phyloP scores from a whole-genome alignment of 352 stramenopile species.

The Elongisporangium prolatum region DNA sequence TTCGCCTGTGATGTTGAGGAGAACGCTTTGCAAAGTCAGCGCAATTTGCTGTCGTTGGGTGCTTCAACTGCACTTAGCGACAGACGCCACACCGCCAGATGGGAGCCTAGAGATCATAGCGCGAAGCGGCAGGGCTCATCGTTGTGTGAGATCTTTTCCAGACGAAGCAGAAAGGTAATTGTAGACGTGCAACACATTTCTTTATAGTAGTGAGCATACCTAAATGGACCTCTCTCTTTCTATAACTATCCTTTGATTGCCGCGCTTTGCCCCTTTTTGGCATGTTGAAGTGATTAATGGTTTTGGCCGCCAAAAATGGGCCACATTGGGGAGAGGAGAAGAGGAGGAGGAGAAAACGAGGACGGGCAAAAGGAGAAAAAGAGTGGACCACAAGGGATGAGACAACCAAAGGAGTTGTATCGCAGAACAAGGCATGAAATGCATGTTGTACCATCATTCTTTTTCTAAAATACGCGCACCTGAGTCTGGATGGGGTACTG shows the following conservation, averaged over 20 bases:
- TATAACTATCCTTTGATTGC: background rate
- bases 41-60: background rate
- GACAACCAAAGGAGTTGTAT: background rate
- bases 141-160: background rate
- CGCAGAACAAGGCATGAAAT: background rate
- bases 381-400: background rate
- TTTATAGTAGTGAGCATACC: background rate
- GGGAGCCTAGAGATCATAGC: background rate
- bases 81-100: background rate
- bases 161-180: background rate
- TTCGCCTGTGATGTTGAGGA: too few relatives aligned
- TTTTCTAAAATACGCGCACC: background rate
- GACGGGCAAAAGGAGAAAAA: background rate
- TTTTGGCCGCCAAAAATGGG: background rate
- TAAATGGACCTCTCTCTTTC: background rate
- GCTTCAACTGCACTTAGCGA: background rate
- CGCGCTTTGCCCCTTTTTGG: background rate
- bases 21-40: too few relatives aligned
- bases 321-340: background rate
- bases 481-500: background rate
- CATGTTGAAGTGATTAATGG: background rate
- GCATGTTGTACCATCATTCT: background rate
- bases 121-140: background rate
- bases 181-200: background rate
- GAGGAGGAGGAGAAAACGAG: background rate